Evolutionary conservation across 345 rosid genomes (phyloP).

Genomic region (Lepidium sativum): DNA sequence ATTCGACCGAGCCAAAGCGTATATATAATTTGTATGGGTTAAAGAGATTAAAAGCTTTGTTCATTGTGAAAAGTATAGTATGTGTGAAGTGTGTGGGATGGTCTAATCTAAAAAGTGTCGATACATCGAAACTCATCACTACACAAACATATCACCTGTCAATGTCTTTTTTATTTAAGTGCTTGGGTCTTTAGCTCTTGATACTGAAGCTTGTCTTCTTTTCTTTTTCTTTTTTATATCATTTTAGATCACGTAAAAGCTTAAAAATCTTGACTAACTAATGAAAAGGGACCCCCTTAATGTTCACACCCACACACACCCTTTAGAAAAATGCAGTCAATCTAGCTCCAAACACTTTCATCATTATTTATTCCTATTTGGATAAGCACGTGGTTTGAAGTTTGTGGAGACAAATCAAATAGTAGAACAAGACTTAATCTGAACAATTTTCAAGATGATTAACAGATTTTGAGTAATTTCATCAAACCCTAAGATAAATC

Average conservation of each 20-base stretch:
- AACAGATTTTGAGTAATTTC: slow-evolving; percentile 2
- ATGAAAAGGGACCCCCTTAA: slow-evolving; percentile 20
- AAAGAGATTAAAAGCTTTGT: neutral
- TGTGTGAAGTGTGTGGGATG: slow-evolving; percentile 15
- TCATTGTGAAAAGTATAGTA: slow-evolving; percentile 10
- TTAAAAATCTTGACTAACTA: slow-evolving; percentile 15
- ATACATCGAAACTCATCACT: slow-evolving; percentile 25
- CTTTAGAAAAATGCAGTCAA: slow-evolving; percentile 9
- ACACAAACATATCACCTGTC: slow-evolving; percentile 17
- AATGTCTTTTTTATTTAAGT: slow-evolving; percentile 15
- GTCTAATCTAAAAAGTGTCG: slow-evolving; percentile 11
- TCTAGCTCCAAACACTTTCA: slow-evolving; percentile 8
- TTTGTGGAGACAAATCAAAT: neutral
- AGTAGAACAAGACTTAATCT: slow-evolving; percentile 8
- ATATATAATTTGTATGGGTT: too few relatives aligned
- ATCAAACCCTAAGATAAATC: slow-evolving; percentile 29
- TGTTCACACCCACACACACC: slow-evolving; percentile 9
- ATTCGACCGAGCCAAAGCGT: neutral
- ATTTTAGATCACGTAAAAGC: slow-evolving; percentile 19
- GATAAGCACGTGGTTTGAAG: slow-evolving; percentile 10
- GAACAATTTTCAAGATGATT: slow-evolving; percentile 20
- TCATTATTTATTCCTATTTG: slow-evolving; percentile 11
- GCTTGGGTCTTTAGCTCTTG: slow-evolving; percentile 21
- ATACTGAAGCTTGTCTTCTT: slow-evolving; percentile 24
- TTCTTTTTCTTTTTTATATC: neutral